phyloP scores from a whole-genome alignment of 768 basidiomycete genomes.

The Cystobasidium onofrii region DNA sequence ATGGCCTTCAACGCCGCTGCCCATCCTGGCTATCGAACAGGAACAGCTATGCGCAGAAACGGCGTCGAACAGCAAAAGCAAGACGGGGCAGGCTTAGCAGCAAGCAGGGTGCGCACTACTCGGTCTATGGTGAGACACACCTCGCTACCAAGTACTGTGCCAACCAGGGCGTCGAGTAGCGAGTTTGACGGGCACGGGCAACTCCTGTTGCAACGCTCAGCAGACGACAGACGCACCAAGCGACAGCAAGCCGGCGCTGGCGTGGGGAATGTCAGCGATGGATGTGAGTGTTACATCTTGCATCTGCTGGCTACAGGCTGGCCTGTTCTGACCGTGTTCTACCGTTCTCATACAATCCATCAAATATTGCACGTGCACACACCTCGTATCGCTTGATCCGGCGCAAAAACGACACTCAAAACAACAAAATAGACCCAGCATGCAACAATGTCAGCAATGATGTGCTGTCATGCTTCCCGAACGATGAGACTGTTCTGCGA shows the following conservation, averaged over 20 bases:
- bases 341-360: background rate
- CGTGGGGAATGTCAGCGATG: constrained; percentile 24
- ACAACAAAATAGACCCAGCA: constrained; percentile 40
- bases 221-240: background rate
- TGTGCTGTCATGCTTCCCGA: constrained; percentile 70
- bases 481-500: constrained; percentile 52
- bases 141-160: too few species aligned
- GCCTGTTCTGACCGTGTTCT: background rate
- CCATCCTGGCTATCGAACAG: too few species aligned
- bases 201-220: background rate
- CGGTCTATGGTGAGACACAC: too few species aligned
- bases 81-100: too few species aligned
- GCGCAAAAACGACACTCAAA: too few species aligned
- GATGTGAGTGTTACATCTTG: constrained; percentile 23
- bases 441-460: constrained; percentile 54
- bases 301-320: background rate
- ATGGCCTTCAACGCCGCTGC: too few species aligned
- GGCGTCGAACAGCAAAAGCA: too few species aligned
- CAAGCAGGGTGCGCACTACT: too few species aligned
- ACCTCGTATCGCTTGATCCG: background rate
- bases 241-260: constrained; percentile 5
- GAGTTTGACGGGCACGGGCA: background rate
- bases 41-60: too few species aligned
- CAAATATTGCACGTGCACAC: constrained; percentile 2
- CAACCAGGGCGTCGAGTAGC: too few species aligned